These are phyloP conservation scores for Alternaria infectoria DNA, from an alignment of 2,329 filamentous ascomycete genomes.

Conservation along the genomic window DNA sequence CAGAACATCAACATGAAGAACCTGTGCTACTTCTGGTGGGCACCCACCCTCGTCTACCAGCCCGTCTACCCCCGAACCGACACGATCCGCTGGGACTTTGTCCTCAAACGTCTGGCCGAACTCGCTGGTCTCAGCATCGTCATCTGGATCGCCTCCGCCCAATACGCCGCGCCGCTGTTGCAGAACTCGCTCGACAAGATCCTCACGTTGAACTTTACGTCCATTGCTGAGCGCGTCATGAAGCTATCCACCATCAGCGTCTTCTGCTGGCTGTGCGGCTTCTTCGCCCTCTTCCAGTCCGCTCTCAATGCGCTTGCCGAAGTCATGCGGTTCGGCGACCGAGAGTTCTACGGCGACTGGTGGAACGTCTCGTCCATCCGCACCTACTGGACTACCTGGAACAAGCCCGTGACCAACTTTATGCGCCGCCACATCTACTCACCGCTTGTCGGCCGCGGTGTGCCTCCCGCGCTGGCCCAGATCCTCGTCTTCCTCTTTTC, in stretches of 20 bases:
- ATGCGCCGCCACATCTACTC: slow-evolving; percentile 95
- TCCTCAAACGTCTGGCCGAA: slow-evolving; percentile 81
- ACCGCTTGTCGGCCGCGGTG: slow-evolving; percentile 84
- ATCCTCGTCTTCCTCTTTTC: slow-evolving; percentile 86
- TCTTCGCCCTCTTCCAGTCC: slow-evolving; percentile 95
- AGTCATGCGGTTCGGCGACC: slow-evolving; percentile 85
- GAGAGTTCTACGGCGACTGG: slow-evolving; percentile 97
- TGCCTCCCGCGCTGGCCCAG: slow-evolving; percentile 73
- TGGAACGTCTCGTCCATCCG: slow-evolving; percentile 86
- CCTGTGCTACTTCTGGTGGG: slow-evolving; percentile 96
- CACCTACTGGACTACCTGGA: slow-evolving; percentile 95
- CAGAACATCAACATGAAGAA: slow-evolving; percentile 88
- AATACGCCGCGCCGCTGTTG: slow-evolving; percentile 90
- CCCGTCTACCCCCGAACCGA: slow-evolving; percentile 89
- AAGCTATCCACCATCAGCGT: slow-evolving; percentile 95
- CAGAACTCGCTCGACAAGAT: slow-evolving; percentile 91
- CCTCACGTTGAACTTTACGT: slow-evolving; percentile 75
- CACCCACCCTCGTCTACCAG: slow-evolving; percentile 94
- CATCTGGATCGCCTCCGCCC: slow-evolving; percentile 93
- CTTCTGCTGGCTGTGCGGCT: slow-evolving; percentile 96
- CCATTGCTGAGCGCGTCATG: slow-evolving; percentile 87
- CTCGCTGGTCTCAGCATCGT: slow-evolving; percentile 79
- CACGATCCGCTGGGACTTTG: slow-evolving; percentile 84
- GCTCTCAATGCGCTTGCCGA: slow-evolving; percentile 91
- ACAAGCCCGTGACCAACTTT: slow-evolving; percentile 95